These are phyloP conservation scores for Schizosaccharomyces lindneri DNA, from an alignment of 805 yeast species.

Conservation along the genomic window DNA sequence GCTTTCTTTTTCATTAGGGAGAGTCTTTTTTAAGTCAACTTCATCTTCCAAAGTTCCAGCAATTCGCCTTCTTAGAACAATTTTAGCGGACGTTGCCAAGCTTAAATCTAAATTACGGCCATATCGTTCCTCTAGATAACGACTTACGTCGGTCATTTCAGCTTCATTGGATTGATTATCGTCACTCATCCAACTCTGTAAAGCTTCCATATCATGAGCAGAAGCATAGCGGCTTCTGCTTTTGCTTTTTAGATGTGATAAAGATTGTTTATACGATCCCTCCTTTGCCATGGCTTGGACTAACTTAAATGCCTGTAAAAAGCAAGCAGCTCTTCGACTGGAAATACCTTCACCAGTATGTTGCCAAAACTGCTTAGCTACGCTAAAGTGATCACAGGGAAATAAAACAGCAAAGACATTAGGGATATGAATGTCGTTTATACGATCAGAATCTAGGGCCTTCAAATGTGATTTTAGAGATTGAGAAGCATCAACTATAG, in stretches of 20 bases:
- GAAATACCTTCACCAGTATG: constrained; percentile 94
- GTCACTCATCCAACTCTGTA: constrained; percentile 4
- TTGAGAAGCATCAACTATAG: not conserved
- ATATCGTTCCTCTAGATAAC: constrained; percentile 49
- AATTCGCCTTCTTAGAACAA: constrained; percentile 48
- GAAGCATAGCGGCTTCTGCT: constrained; percentile 3
- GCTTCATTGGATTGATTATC: constrained; percentile 7
- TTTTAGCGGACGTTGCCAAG: constrained; percentile 51
- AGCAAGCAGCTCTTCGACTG: constrained; percentile 69
- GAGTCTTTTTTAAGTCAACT: constrained; percentile 10
- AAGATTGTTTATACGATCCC: not conserved
- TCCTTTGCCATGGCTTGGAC: not conserved
- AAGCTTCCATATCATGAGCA: constrained; percentile 2
- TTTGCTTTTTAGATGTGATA: constrained; percentile 2
- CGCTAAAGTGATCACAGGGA: constrained; percentile 28
- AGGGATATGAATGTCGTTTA: not conserved
- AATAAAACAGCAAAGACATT: constrained; percentile 50
- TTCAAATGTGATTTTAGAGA: not conserved
- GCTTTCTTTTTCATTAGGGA: not conserved
- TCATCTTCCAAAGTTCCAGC: constrained; percentile 31
- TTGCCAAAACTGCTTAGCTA: constrained; percentile 85
- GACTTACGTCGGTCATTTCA: constrained; percentile 3
- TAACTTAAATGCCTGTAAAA: constrained; percentile 19
- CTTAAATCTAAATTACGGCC: constrained; percentile 70
- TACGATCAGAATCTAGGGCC: not conserved